Evolutionary conservation across 257 asterid species (phyloP), one percentile per base, ranked within the genome.

Genomic region (Eucommia ulmoides): DNA sequence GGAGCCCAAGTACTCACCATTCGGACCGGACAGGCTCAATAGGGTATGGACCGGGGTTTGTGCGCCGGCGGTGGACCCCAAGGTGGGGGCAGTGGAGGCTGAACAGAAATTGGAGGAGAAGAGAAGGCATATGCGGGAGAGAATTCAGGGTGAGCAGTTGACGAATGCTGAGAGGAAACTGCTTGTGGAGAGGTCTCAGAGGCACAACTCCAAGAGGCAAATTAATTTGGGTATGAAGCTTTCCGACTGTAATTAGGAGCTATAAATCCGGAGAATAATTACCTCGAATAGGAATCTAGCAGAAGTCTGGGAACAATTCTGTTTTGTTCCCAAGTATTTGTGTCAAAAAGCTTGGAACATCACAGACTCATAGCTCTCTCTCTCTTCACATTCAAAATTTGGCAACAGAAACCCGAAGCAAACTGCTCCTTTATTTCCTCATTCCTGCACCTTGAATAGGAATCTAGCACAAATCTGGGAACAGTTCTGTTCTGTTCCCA

Each of bases 31-130:
- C 2, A 79, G 94, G 2, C 24, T 89, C 55, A 79, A 70, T 57
- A 68, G 98, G 61, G 80, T 33, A 0, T 89, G 96, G 98, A 83
- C 98, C 0, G 98, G 98, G 24, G 92, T 85, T 23, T 89, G 98
- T 60, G 94, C 96, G 41, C 94, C 98, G 16, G 93, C 77, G 11
- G 64, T 81, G 50, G 98, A 85, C 70, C 93, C 91, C 8, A 78
- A 74, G 35, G 78, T 35, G 68, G 81, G 83, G 67, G 65, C 82
- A 1, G 52, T 61, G 3, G 81, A 55, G 52, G 33, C 58, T 45
- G 93, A 82, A 20, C 62, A 33, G 55, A 85, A 75, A 24, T 58
- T 85, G 84, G 88, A 68, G 75, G 84, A 71, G 86, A 80, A 79
- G 78, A 75, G 81, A 77, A 67, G 68, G 63, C 51, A 49, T 58